Evolutionary conservation across 148 eudicot genomes (phyloP), one percentile per base, ranked within the genome.

Genomic region (Tetragonia tetragonoides): DNA sequence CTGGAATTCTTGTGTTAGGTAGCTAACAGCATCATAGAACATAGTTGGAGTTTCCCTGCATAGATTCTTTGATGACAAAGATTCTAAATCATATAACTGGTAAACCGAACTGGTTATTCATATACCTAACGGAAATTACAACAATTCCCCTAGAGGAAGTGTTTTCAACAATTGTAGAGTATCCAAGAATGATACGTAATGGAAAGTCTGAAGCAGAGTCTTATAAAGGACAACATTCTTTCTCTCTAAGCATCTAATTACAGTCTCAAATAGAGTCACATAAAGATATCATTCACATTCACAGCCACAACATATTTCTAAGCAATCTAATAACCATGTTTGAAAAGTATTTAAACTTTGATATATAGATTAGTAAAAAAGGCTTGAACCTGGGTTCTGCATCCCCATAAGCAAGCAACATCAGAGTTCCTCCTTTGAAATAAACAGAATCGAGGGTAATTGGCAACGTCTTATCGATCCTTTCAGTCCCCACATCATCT

Each of bases 381-480:
- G 49, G 23, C 21, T 57, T 56, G 68, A 67, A 95, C 99, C 97
- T 90, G 81, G 99, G 97, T 81, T 95, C 97, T 42, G 77, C 81
- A 83, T 95, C 99, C 72, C 99, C 99, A 72, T 91, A 95, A 66
- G 93, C 97, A 79, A 95, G 97, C 66, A 95, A 89, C 99, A 95
- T 87, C 75, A 95, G 79, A 46, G 89, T 84, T 51, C 99, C 99
- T 75, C 91, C 94, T 88, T 86, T 89, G 70, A 93, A 93, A 83
- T 90, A 83, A 59, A 95, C 95, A 74, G 94, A 90, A 86, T 95
- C 99, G 62, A 95, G 89, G 68, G 84, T 87, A 65, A 95, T 80
- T 7, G 99, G 99, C 73, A 91, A 85, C 85, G 84, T 86, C 84
- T 87, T 91, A 72, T 93, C 97, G 74, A 86, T 71, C 53, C 85